phyloP scores from a whole-genome alignment of 805 yeast species.

The Phaffomyces antillensis region DNA sequence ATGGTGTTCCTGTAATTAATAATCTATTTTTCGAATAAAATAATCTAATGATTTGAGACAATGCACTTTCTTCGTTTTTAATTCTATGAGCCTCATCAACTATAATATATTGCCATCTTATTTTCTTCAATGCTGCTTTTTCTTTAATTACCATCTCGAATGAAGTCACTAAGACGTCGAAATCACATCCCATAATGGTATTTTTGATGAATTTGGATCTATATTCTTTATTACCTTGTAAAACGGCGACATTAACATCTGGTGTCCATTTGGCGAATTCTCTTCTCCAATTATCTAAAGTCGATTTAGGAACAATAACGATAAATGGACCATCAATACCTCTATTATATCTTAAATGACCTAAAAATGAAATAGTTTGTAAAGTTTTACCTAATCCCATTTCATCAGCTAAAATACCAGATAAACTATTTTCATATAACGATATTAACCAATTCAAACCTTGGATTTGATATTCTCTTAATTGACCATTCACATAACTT shows the following conservation, averaged over 20 bases:
- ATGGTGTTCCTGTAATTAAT: conserved; percentile 91
- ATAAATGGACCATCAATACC: conserved; percentile 85
- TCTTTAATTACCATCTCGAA: conserved; percentile 93
- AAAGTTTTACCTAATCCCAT: conserved; percentile 97
- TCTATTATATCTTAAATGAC: conserved; percentile 73
- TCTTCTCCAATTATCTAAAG: conserved; percentile 93
- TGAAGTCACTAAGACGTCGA: conserved; percentile 86
- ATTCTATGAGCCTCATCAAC: conserved; percentile 97
- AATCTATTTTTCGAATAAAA: conserved; percentile 81
- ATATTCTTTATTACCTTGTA: conserved; percentile 87
- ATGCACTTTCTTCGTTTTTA: conserved; percentile 86
- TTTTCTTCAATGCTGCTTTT: conserved; percentile 67
- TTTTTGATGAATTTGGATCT: conserved; percentile 55
- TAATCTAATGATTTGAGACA: conserved; percentile 86
- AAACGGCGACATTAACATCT: conserved; percentile 74
- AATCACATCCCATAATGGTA: conserved; percentile 59
- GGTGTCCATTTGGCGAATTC: conserved; percentile 97
- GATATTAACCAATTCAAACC: conserved; percentile 94
- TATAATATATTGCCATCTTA: conserved; percentile 89
- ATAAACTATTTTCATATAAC: conserved; percentile 76
- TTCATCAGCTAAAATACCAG: conserved; percentile 95
- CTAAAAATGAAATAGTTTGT: conserved; percentile 89
- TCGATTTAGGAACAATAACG: conserved; percentile 90
- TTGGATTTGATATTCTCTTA: conserved; percentile 89
- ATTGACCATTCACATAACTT: conserved; percentile 60